phyloP scores from a whole-genome alignment of 805 yeast species.

The Sugiyamaella chiloensis region DNA sequence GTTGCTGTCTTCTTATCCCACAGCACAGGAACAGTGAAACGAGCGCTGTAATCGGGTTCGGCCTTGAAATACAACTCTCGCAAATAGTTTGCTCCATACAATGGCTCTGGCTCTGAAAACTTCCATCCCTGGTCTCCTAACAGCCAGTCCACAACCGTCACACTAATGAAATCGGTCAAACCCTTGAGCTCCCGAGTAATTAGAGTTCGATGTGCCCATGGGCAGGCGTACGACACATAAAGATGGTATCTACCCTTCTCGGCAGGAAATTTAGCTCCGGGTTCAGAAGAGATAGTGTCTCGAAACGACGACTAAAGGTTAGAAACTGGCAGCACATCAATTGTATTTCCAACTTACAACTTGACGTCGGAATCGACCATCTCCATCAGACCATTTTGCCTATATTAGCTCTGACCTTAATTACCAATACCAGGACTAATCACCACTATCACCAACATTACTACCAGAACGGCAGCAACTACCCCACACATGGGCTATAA shows the following conservation, averaged over 20 bases:
- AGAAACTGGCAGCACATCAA: neutral
- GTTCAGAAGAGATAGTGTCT: slow-evolving; percentile 53
- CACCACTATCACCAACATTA: too few relatives aligned
- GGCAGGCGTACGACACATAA: slow-evolving; percentile 86
- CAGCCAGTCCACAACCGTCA: slow-evolving; percentile 85
- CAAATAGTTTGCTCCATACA: slow-evolving; percentile 57
- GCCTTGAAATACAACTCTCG: slow-evolving; percentile 73
- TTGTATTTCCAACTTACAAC: slow-evolving; percentile 13
- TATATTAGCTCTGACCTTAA: too few relatives aligned
- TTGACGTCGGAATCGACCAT: slow-evolving; percentile 25
- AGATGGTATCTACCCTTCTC: slow-evolving; percentile 82
- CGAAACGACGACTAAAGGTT: slow-evolving; percentile 48
- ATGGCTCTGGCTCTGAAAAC: slow-evolving; percentile 52
- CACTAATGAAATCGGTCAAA: slow-evolving; percentile 43
- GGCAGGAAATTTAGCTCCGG: slow-evolving; percentile 64
- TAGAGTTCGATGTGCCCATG: slow-evolving; percentile 91
- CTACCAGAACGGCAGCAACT: too few relatives aligned
- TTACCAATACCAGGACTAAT: too few relatives aligned
- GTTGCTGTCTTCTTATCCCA: slow-evolving; percentile 84
- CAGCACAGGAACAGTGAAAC: slow-evolving; percentile 89
- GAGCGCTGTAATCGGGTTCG: slow-evolving; percentile 69
- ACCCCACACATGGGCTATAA: too few relatives aligned
- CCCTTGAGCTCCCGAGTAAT: slow-evolving; percentile 76
- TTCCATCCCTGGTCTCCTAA: slow-evolving; percentile 90
- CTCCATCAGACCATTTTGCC: slow-evolving; percentile 16